phyloP scores from a whole-genome alignment of 495 filamentous ascomycete genomes.

The Trichoderma gamsii region DNA sequence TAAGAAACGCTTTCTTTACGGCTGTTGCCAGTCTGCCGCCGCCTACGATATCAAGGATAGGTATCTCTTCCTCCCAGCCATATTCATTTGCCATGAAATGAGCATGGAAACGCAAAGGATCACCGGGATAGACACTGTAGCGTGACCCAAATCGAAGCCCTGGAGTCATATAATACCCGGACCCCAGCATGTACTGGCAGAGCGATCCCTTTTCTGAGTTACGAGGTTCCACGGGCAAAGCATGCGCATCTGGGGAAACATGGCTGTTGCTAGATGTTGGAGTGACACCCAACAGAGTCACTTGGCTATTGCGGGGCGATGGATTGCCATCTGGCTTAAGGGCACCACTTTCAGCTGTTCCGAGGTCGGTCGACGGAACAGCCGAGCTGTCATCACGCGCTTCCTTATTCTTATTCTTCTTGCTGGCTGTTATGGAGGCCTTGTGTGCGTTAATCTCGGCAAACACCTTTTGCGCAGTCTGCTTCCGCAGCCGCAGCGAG shows the following conservation, averaged over 20 bases:
- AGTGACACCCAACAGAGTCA: constrained; percentile 23
- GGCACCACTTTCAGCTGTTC: constrained; percentile 11
- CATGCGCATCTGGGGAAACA: constrained; percentile 8
- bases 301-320: constrained; percentile 5
- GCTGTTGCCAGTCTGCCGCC: constrained; percentile 85
- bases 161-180: constrained; percentile 81
- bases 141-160: constrained; percentile 92
- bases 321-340: neutral
- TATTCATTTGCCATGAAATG: constrained; percentile 77
- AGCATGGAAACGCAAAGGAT: constrained; percentile 88
- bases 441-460: constrained; percentile 20
- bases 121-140: constrained; percentile 90
- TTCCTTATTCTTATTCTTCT: neutral
- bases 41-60: constrained; percentile 74
- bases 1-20: constrained; percentile 90
- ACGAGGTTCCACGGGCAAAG: neutral
- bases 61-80: constrained; percentile 80
- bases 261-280: constrained; percentile 25
- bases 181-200: constrained; percentile 51
- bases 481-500: constrained; percentile 35
- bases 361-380: constrained; percentile 14
- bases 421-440: neutral
- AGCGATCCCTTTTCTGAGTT: neutral
- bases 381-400: constrained; percentile 14
- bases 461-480: constrained; percentile 33